A percentile compares a stretch with the other conserved stretches of the same genome.
Evolutionary conservation across 2,329 filamentous ascomycete species (phyloP).

Genomic region (Fusarium sublunatum): DNA sequence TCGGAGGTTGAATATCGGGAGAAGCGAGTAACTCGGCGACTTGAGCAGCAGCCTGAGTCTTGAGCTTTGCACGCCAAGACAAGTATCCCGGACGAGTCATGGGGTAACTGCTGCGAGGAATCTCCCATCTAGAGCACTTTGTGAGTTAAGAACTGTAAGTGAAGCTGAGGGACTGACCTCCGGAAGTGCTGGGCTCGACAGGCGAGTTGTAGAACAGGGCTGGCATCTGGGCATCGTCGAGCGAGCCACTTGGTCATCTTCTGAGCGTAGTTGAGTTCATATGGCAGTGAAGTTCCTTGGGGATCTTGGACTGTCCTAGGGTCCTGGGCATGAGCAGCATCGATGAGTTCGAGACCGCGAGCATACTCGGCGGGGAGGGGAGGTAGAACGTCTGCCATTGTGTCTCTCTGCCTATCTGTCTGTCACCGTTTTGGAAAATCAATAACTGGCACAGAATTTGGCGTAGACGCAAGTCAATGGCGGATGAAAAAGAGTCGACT

Average conservation of each 20-base stretch:
- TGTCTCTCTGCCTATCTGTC: background rate
- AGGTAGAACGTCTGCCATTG: slow-evolving; percentile 41
- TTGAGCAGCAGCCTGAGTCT: slow-evolving; percentile 69
- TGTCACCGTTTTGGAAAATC: background rate
- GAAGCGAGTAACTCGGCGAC: slow-evolving; percentile 66
- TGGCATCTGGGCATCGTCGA: slow-evolving; percentile 68
- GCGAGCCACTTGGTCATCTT: slow-evolving; percentile 82
- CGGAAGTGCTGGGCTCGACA: slow-evolving; percentile 87
- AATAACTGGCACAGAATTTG: background rate
- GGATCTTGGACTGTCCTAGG: slow-evolving; percentile 55
- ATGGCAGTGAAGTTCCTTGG: slow-evolving; percentile 65
- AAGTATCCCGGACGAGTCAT: slow-evolving; percentile 81
- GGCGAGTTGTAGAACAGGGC: slow-evolving; percentile 76
- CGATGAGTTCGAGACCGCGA: slow-evolving; percentile 74
- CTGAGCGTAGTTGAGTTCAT: slow-evolving; percentile 84
- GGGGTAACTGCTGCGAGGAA: slow-evolving; percentile 78
- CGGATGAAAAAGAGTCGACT: background rate
- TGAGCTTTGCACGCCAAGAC: slow-evolving; percentile 80
- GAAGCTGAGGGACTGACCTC: slow-evolving; percentile 56
- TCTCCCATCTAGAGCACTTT: slow-evolving; percentile 71
- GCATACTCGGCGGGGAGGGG: slow-evolving; percentile 56
- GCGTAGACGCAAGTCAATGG: background rate
- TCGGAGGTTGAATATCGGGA: slow-evolving; percentile 51
- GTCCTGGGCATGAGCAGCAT: slow-evolving; percentile 66
- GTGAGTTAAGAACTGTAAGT: background rate